phyloP scores from a whole-genome alignment of 164 flowering plant species.

The Macadamia tetraphylla region DNA sequence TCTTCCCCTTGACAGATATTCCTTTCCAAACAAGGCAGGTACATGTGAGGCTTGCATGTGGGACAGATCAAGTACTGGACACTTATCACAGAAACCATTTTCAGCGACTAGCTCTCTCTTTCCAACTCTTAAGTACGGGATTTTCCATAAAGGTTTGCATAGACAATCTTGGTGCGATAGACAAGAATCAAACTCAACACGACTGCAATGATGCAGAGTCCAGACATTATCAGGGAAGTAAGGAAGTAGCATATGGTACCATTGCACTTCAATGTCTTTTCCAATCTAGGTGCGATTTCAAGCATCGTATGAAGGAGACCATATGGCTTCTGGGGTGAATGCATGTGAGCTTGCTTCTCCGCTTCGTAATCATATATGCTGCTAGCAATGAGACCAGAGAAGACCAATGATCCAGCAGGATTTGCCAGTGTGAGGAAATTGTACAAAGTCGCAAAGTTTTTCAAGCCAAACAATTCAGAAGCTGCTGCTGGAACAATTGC shows the following conservation, averaged over 20 bases:
- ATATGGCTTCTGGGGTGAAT: slow-evolving; percentile 12
- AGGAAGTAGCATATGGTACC: slow-evolving; percentile 80
- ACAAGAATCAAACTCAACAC: slow-evolving; percentile 78
- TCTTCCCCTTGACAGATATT: not conserved
- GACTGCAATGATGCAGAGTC: slow-evolving; percentile 69
- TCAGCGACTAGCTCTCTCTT: not conserved
- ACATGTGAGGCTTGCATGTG: not conserved
- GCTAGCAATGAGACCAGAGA: slow-evolving; percentile 87
- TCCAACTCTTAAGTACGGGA: slow-evolving; percentile 26
- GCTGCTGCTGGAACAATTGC: slow-evolving; percentile 91
- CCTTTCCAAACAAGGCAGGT: not conserved
- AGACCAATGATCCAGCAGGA: slow-evolving; percentile 82
- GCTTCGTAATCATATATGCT: slow-evolving; percentile 83
- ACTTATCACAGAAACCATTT: not conserved
- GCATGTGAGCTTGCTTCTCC: slow-evolving; percentile 63
- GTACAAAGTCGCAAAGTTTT: slow-evolving; percentile 85
- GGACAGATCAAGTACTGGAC: not conserved
- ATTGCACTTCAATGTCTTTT: slow-evolving; percentile 57
- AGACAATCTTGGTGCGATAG: slow-evolving; percentile 69
- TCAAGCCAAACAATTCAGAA: slow-evolving; percentile 95
- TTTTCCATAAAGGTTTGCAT: slow-evolving; percentile 72
- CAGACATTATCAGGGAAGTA: slow-evolving; percentile 75
- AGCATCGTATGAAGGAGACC: slow-evolving; percentile 22
- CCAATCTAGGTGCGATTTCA: slow-evolving; percentile 16
- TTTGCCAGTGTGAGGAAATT: slow-evolving; percentile 88